Evolutionary conservation across 345 rosid genomes (phyloP), one percentile per base, ranked within the genome.

Genomic region (Geranium rotundifolium): DNA sequence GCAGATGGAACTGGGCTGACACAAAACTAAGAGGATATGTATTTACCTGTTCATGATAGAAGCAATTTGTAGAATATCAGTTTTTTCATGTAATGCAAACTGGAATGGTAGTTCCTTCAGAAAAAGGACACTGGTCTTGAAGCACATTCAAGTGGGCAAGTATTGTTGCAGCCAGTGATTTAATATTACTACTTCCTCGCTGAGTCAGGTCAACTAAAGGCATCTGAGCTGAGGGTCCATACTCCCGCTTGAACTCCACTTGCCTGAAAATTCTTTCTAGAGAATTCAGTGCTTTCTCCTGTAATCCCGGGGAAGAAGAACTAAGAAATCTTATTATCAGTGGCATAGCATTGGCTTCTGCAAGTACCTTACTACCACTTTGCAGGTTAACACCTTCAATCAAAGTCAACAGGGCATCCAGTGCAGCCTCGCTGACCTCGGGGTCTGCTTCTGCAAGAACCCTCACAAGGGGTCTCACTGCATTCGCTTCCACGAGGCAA

Each of bases 61-160:
- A 23, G 27, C 27, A 23, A 23, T 0, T 1, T 23, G 27, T 2
- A 23, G 27, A 23, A 23, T 23, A 23, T 23, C 27, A 23, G 27
- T 23, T 23, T 23, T 23, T 23, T 23, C 27, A 23, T 9, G 52
- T 46, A 46, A 46, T 7, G 12, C 52, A 46, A 46, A 46, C 12
- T 10, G 52, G 52, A 46, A 2, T 7, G 12, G 27, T 23, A 46
- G 52, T 46, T 46, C 52, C 14, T 14, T 46, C 66, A 86, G 71
- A 86, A 86, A 76, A 60, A 86, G 18, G 91, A 83, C 52, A 86
- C 57, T 83, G 86, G 17, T 81, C 79, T 30, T 77, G 88, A 63
- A 86, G 88, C 54, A 83, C 82, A 63, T 80, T 71, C 80, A 86
- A 69, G 63, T 81, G 88, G 70, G 88, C 88, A 55, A 86, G 86